These are phyloP conservation scores for Davidsoniella australis DNA, from an alignment of 2,329 filamentous ascomycete species.

Conservation along the genomic window DNA sequence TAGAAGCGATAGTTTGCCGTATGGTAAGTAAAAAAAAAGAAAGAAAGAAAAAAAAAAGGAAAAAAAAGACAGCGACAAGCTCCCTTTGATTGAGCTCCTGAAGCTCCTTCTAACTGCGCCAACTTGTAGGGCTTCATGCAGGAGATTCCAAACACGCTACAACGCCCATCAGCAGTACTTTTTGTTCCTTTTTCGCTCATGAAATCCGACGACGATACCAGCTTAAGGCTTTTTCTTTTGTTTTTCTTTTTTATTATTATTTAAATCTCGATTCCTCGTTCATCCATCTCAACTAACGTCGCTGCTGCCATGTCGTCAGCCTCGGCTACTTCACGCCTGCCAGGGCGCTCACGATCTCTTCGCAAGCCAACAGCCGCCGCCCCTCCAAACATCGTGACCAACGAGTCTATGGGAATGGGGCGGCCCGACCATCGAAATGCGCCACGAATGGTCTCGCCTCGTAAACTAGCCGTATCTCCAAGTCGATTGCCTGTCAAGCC, in stretches of 20 bases:
- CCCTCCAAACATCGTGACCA: neutral
- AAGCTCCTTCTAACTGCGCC: no score
- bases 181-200: no score
- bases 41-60: no score
- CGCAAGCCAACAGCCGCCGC: constrained; percentile 23
- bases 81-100: no score
- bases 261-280: neutral
- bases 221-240: neutral
- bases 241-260: neutral
- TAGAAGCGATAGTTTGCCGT: no score
- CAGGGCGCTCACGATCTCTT: constrained; percentile 30
- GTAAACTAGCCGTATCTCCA: constrained; percentile 23
- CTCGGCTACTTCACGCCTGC: constrained; percentile 23
- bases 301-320: neutral
- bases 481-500: constrained; percentile 34
- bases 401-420: constrained; percentile 2
- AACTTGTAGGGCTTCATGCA: no score
- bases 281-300: neutral
- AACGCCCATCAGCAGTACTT: no score
- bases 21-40: no score
- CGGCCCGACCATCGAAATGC: constrained; percentile 18
- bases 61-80: no score
- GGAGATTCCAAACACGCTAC: no score
- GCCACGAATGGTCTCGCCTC: neutral
- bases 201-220: neutral